Evolutionary conservation across 108 stramenopile species (phyloP).

Genomic region (Skeletonema menzelii): DNA sequence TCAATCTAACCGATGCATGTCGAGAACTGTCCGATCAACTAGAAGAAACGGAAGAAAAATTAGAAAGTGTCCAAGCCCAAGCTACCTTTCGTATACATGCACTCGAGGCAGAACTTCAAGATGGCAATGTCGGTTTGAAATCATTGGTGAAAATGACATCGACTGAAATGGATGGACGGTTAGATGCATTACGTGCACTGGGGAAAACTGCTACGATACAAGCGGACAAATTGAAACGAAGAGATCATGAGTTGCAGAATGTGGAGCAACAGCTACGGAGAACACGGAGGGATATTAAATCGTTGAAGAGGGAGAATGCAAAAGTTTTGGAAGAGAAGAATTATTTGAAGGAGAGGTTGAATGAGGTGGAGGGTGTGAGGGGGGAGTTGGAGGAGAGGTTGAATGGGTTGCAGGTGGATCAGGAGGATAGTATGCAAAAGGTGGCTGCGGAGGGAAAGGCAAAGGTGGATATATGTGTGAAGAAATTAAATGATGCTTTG

Average conservation of each 20-base stretch:
- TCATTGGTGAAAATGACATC: slow-evolving; percentile 41
- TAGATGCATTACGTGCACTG: slow-evolving; percentile 40
- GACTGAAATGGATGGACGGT: slow-evolving; percentile 39
- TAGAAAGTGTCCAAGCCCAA: slow-evolving; percentile 40
- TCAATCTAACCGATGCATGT: slow-evolving; percentile 45
- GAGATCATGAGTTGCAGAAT: slow-evolving; percentile 24
- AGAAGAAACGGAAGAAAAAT: slow-evolving; percentile 33
- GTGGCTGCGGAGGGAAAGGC: slow-evolving; percentile 1
- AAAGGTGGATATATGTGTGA: slow-evolving; percentile 14
- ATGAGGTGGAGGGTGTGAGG: slow-evolving; percentile 21
- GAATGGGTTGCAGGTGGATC: slow-evolving; percentile 6
- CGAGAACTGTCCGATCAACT: slow-evolving; percentile 37
- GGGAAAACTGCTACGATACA: slow-evolving; percentile 39
- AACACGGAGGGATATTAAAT: slow-evolving; percentile 21
- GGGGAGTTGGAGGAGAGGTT: slow-evolving; percentile 14
- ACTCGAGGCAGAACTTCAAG: slow-evolving; percentile 46
- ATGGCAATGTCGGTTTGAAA: slow-evolving; percentile 37
- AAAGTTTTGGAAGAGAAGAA: slow-evolving; percentile 30
- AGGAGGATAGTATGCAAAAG: neutral
- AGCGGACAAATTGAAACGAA: slow-evolving; percentile 31
- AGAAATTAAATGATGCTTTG: slow-evolving; percentile 29
- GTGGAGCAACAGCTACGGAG: slow-evolving; percentile 20
- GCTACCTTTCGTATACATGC: slow-evolving; percentile 51
- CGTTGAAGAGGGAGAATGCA: slow-evolving; percentile 27
- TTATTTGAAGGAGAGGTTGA: slow-evolving; percentile 31